phyloP scores from a whole-genome alignment of 1,284 basidiomycete species.

The Apiotrichum brassicae region DNA sequence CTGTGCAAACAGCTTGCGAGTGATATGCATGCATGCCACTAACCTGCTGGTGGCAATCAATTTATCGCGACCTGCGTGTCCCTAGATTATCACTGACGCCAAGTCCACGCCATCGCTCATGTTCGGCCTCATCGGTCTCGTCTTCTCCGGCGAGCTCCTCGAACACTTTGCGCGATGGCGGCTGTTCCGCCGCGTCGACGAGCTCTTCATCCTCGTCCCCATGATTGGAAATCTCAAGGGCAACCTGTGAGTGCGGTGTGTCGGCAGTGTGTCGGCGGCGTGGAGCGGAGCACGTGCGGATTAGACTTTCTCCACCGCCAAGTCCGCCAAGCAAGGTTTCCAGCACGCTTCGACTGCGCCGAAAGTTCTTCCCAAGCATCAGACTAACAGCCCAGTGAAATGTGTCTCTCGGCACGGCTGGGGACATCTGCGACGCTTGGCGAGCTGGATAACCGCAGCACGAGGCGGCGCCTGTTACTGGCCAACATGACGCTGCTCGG shows the following conservation, averaged over 20 bases:
- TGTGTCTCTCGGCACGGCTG: slow-evolving; percentile 43
- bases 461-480: slow-evolving; percentile 62
- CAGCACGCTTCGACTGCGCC: neutral
- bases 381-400: slow-evolving; percentile 42
- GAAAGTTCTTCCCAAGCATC: neutral
- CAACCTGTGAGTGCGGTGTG: slow-evolving; percentile 69
- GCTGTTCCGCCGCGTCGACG: slow-evolving; percentile 82
- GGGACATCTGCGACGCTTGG: slow-evolving; percentile 62
- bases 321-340: neutral
- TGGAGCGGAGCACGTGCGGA: neutral
- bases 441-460: slow-evolving; percentile 68
- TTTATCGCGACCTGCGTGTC: neutral
- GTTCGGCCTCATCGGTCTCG: slow-evolving; percentile 50
- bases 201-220: slow-evolving; percentile 93
- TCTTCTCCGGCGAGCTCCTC: slow-evolving; percentile 82
- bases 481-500: slow-evolving; percentile 85
- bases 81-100: neutral
- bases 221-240: slow-evolving; percentile 93
- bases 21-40: neutral
- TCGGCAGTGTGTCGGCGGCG: neutral
- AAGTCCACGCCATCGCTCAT: slow-evolving; percentile 49
- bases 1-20: too few relatives aligned
- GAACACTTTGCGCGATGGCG: slow-evolving; percentile 82
- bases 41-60: too few relatives aligned
- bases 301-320: neutral